Conservation (phyloP, 2,329 filamentous ascomycete genomes). For the Stenocarpella maydis region DNA sequence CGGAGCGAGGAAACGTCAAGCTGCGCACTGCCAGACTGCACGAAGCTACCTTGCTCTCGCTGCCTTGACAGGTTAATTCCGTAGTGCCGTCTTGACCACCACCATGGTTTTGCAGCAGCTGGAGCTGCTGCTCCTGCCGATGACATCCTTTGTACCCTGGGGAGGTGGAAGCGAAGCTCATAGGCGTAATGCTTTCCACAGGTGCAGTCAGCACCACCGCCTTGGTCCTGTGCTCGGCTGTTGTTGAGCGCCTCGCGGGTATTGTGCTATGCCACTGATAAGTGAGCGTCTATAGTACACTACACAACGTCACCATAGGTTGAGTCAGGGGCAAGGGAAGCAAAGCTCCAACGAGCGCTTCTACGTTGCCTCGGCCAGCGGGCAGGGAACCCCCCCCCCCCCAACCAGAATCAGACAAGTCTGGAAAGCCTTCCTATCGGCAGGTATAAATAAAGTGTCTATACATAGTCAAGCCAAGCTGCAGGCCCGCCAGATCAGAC, state of each 20-base stretch:
- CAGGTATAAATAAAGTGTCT: slow-evolving; percentile 10
- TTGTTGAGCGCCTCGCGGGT: background rate
- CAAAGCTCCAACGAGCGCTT: background rate
- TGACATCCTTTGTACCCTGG: too few species aligned
- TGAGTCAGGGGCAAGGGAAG: background rate
- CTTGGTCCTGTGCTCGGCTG: background rate
- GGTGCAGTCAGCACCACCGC: background rate
- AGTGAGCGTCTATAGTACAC: background rate
- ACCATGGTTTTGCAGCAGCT: background rate
- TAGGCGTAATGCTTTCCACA: background rate
- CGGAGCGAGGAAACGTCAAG: slow-evolving; percentile 22
- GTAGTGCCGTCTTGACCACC: background rate
- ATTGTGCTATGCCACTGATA: background rate
- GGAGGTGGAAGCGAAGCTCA: background rate
- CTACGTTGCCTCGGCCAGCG: background rate
- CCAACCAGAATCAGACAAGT: background rate
- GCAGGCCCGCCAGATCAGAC: slow-evolving; percentile 10
- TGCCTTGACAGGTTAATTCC: background rate
- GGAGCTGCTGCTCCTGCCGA: background rate
- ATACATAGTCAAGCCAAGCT: slow-evolving; percentile 10
- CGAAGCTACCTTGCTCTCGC: background rate
- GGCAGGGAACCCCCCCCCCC: too few species aligned
- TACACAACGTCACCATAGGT: background rate
- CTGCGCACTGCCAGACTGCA: slow-evolving; percentile 3
- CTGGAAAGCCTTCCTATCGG: background rate